Conservation (phyloP, 495 filamentous ascomycete species). For the Trichocladium uniseriatum region DNA sequence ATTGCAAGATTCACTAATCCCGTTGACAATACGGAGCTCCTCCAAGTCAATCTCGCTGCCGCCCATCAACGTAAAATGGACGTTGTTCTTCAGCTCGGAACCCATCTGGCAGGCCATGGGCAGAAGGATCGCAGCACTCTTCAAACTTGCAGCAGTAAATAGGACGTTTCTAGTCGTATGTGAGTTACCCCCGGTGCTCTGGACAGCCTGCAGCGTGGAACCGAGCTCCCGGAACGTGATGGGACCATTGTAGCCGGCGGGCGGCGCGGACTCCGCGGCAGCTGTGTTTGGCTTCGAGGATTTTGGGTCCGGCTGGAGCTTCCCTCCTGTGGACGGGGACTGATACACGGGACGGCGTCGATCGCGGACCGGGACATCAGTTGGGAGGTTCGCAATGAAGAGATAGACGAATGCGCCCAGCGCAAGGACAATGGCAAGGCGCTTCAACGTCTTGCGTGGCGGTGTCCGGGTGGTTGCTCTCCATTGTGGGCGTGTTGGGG, state of each 20-base stretch:
- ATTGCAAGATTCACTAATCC: constrained; percentile 44
- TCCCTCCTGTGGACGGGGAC: constrained; percentile 14
- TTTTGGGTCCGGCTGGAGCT: constrained; percentile 12
- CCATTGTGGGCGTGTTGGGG: constrained; percentile 25
- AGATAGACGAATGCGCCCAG: constrained; percentile 30
- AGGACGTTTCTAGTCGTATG: constrained; percentile 45
- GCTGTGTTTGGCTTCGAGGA: neutral
- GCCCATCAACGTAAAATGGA: constrained; percentile 51
- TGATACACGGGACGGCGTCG: constrained; percentile 23
- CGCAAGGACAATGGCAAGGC: constrained; percentile 25
- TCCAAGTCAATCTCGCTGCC: constrained; percentile 44
- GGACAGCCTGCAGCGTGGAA: constrained; percentile 30
- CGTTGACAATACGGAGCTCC: constrained; percentile 47
- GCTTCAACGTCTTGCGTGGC: constrained; percentile 32
- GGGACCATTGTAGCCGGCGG: constrained; percentile 30
- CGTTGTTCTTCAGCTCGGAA: constrained; percentile 43
- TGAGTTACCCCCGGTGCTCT: constrained; percentile 27
- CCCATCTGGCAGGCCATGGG: constrained; percentile 56
- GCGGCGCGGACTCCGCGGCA: neutral
- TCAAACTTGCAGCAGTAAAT: constrained; percentile 48
- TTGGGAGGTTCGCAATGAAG: constrained; percentile 38
- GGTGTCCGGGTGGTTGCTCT: constrained; percentile 19
- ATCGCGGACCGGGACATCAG: constrained; percentile 24
- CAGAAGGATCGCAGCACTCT: constrained; percentile 46
- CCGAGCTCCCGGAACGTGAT: constrained; percentile 31